Evolutionary conservation across 2,329 filamentous ascomycete genomes (phyloP).

Genomic region (Fusarium buxicola): DNA sequence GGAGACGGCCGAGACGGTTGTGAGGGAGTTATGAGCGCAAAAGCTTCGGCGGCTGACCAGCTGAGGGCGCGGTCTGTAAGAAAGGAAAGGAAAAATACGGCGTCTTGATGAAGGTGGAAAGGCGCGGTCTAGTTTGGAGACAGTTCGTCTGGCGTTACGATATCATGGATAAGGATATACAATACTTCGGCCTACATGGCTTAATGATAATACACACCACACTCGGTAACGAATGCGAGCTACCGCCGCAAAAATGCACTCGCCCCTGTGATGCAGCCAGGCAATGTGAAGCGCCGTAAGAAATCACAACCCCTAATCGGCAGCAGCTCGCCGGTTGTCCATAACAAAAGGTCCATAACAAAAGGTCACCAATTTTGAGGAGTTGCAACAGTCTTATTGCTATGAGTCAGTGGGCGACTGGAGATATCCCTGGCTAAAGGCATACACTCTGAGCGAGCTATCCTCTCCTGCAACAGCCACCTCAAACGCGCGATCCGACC

Average conservation of each 20-base stretch:
- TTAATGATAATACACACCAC: slow-evolving; percentile 40
- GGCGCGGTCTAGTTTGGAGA: background rate
- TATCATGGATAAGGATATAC: slow-evolving; percentile 36
- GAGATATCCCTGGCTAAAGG: slow-evolving; percentile 50
- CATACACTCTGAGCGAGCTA: slow-evolving; percentile 69
- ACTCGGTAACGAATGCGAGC: background rate
- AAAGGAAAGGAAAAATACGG: background rate
- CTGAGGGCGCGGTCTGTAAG: background rate
- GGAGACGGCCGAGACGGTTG: slow-evolving; percentile 42
- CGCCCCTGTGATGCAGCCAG: background rate
- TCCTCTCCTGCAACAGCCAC: slow-evolving; percentile 71
- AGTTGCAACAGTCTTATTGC: slow-evolving; percentile 27
- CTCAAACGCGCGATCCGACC: slow-evolving; percentile 49
- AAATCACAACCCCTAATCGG: background rate
- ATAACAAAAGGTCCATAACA: background rate
- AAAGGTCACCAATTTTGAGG: background rate
- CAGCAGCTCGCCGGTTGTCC: background rate
- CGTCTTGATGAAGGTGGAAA: background rate
- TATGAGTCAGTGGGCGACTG: slow-evolving; percentile 30
- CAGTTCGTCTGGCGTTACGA: slow-evolving; percentile 28
- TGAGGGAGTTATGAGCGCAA: slow-evolving; percentile 51
- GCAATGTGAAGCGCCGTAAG: background rate
- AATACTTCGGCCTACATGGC: slow-evolving; percentile 31
- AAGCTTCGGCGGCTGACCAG: background rate
- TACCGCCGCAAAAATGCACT: background rate